Evolutionary conservation across 2,329 filamentous ascomycete genomes (phyloP), one percentile per base, ranked within the genome.

Genomic region (Nectriaceae sp.): DNA sequence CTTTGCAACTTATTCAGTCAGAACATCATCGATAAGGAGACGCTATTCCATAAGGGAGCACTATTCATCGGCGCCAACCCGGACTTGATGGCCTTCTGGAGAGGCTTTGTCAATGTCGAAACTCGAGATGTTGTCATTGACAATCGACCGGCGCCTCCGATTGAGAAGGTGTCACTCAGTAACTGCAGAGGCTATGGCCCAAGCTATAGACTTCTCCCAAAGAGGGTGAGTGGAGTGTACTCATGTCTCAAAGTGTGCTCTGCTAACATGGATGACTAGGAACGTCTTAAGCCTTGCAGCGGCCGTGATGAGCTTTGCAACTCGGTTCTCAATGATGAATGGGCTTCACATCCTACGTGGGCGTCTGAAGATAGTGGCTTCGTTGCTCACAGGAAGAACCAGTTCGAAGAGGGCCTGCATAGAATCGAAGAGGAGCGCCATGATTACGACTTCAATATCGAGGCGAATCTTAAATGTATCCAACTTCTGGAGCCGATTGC

Each of bases 311-410:
- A 96, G 68, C 85, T 99, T 59, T 99, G 94, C 72, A 87, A 90
- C 58, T 87, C 88, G 20, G 93, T 99, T 1, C 77, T 99, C 46
- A 99, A 99, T 57, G 94, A 99, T 60, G 90, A 97, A 59, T 99
- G 94, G 94, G 94, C 94, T 2, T 97, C 93, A 21, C 94, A 99
- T 71, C 94, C 94, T 3, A 99, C 94, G 0, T 99, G 94, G 94
- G 94, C 93, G 2, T 97, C 93, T 1, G 94, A 99, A 70, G 94
- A 99, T 65, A 96, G 90, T 38, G 94, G 94, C 1, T 99, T 99
- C 61, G 93, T 99, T 50, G 94, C 94, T 11, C 94, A 99, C 71
- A 85, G 93, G 53, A 99, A 99, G 80, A 99, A 99, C 61, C 84
- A 88, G 46, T 96, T 88, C 56, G 94, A 99, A 68, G 94, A 99